Evolutionary conservation across 2,329 filamentous ascomycete genomes (phyloP).

Genomic region (Ceratocystis colombiana): DNA sequence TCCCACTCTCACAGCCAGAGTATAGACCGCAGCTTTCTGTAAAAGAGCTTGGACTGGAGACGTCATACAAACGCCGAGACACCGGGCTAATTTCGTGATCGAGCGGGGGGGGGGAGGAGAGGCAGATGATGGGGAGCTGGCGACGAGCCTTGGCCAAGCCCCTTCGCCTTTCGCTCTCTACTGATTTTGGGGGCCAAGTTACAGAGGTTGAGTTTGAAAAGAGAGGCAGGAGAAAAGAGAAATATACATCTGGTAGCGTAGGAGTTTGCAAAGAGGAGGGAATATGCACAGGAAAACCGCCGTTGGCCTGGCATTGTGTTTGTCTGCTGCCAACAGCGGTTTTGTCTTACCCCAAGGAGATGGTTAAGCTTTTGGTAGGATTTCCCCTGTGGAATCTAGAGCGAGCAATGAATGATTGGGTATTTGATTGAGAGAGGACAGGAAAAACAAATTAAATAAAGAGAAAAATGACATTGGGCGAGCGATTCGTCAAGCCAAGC

Average conservation of each 20-base stretch:
- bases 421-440: background rate
- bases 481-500: background rate
- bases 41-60: constrained; percentile 1
- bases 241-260: background rate
- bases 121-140: background rate
- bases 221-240: background rate
- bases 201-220: background rate
- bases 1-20: background rate
- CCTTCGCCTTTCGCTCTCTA: background rate
- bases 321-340: background rate
- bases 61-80: constrained; percentile 14
- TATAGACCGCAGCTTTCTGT: background rate
- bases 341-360: constrained; percentile 1
- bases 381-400: background rate
- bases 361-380: constrained; percentile 14
- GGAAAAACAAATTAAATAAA: constrained; percentile 1
- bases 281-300: background rate
- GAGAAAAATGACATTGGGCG: background rate
- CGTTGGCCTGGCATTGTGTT: background rate
- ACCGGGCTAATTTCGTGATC: constrained; percentile 2
- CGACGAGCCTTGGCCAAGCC: background rate
- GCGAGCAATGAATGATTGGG: background rate
- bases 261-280: background rate
- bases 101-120: background rate
- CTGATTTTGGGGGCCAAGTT: background rate